Evolutionary conservation across 148 eudicot species (phyloP).

Genomic region (Beta vulgaris): DNA sequence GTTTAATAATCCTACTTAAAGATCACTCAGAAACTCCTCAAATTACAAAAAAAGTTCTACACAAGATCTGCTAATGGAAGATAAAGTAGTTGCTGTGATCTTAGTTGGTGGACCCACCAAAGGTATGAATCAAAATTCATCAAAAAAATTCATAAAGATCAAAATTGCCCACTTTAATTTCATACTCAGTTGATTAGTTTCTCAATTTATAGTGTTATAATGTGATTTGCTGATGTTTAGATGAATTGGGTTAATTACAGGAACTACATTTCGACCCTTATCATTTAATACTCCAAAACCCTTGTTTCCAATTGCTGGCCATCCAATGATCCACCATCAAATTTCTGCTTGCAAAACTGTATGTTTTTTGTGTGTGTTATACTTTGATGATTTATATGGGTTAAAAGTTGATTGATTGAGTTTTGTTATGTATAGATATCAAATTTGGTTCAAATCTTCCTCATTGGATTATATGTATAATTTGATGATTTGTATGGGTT

Average conservation of each 20-base stretch:
- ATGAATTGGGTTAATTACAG: conserved; percentile 32
- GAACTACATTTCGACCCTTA: conserved; percentile 84
- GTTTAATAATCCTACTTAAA: too few relatives aligned
- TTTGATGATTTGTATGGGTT: conserved; percentile 72
- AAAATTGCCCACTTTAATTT: conserved; percentile 5
- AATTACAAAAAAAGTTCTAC: conserved; percentile 1
- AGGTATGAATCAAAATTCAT: conserved; percentile 44
- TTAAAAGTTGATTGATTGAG: conserved; percentile 10
- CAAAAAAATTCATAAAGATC: conserved; percentile 16
- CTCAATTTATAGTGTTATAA: neutral
- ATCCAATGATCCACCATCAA: conserved; percentile 91
- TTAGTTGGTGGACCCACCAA: conserved; percentile 89
- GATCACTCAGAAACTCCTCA: conserved; percentile 2
- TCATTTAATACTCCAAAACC: conserved; percentile 93
- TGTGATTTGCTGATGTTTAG: neutral
- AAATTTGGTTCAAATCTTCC: conserved; percentile 76
- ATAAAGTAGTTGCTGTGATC: conserved; percentile 83
- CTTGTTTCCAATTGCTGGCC: conserved; percentile 91
- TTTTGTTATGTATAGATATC: conserved; percentile 55
- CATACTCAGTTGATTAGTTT: conserved; percentile 21
- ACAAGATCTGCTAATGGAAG: conserved; percentile 36
- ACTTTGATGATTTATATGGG: conserved; percentile 12
- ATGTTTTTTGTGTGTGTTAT: conserved; percentile 14
- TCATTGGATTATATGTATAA: conserved; percentile 82
- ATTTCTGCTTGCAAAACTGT: conserved; percentile 94